Percentiles rank a stretch among this genome's conserved stretches.
Evolutionary conservation across 768 basidiomycete genomes (phyloP).

Genomic region (Collybiopsis luxurians): DNA sequence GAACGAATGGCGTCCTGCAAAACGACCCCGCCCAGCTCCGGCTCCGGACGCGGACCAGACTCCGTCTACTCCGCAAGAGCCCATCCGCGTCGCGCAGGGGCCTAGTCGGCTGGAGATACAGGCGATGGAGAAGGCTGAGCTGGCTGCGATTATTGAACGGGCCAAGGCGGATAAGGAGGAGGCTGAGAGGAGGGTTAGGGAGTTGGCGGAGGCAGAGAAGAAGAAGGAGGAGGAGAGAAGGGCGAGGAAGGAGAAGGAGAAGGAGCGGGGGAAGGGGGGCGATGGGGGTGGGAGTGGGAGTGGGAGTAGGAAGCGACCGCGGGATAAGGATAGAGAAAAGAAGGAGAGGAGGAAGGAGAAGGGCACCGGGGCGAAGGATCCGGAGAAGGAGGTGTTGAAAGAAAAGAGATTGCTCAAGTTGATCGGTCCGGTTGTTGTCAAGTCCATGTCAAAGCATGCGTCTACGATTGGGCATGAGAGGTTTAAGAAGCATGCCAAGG

Average conservation of each 20-base stretch:
- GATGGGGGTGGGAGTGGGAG: not conserved
- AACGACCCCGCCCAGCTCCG: too few relatives aligned
- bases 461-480: constrained; percentile 69
- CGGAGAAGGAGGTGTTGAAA: constrained; percentile 65
- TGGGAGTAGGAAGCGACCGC: not conserved
- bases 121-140: not conserved
- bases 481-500: constrained; percentile 95
- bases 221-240: constrained; percentile 4
- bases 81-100: too few relatives aligned
- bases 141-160: not conserved
- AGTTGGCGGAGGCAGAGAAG: not conserved
- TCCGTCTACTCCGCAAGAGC: not conserved
- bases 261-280: constrained; percentile 12
- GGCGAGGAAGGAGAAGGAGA: constrained; percentile 23
- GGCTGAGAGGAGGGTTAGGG: constrained; percentile 17
- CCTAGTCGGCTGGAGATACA: not conserved
- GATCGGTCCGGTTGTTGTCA: constrained; percentile 88
- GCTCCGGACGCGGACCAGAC: not conserved
- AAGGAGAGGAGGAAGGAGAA: constrained; percentile 40
- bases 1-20: too few relatives aligned
- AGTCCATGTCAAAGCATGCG: constrained; percentile 87
- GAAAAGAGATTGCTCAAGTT: constrained; percentile 84
- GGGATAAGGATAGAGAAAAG: constrained; percentile 10
- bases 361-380: constrained; percentile 31
- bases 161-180: constrained; percentile 12